Conservation (phyloP, 306 rosid genomes). For the Fragaria nilgerrensis region DNA sequence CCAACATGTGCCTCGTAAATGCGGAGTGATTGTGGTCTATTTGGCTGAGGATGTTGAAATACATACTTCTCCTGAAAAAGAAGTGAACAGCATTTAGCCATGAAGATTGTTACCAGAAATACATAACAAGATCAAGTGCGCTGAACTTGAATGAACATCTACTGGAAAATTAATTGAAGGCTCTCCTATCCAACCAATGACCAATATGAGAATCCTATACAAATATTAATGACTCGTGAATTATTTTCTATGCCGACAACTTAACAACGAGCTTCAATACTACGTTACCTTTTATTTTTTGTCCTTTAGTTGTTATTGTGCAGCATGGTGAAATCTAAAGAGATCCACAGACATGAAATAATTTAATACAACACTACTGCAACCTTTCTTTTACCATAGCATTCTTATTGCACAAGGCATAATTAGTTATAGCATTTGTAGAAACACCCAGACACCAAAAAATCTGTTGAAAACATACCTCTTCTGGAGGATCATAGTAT, state of each 20-base stretch:
- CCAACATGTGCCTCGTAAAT: constrained; percentile 94
- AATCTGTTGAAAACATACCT: constrained; percentile 47
- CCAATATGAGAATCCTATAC: neutral
- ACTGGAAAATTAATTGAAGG: constrained; percentile 11
- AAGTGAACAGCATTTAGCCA: constrained; percentile 23
- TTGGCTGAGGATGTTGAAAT: constrained; percentile 83
- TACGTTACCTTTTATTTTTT: neutral
- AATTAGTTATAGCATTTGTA: neutral
- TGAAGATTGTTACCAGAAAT: constrained; percentile 16
- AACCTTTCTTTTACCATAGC: constrained; percentile 10
- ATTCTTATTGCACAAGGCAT: neutral
- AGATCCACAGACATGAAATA: neutral
- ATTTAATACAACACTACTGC: constrained; percentile 3
- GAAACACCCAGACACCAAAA: neutral
- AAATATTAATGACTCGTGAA: constrained; percentile 4
- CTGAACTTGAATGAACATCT: constrained; percentile 11
- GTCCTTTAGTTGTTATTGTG: neutral
- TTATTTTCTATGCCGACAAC: constrained; percentile 5
- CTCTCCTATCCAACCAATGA: neutral
- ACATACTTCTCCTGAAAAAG: constrained; percentile 70
- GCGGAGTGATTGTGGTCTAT: constrained; percentile 86
- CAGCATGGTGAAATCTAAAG: neutral
- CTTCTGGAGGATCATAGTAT: constrained; percentile 98
- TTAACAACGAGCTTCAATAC: constrained; percentile 9
- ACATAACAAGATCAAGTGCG: neutral